These are phyloP conservation scores for Boletus reticuloceps DNA, from an alignment of 768 basidiomycete genomes.

Conservation along the genomic window DNA sequence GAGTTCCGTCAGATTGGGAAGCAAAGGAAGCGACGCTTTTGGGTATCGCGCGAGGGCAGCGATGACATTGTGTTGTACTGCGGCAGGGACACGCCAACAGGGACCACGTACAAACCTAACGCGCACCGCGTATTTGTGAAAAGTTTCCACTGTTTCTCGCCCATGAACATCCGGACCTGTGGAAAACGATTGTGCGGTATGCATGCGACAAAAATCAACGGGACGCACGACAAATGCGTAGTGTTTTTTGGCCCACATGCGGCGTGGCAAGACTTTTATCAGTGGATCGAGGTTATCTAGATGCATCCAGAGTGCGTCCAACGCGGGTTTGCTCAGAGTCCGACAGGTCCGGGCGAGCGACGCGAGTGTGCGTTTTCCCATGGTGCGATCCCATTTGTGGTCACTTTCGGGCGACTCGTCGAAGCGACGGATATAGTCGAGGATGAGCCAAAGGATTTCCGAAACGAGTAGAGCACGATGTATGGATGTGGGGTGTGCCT, in stretches of 20 bases:
- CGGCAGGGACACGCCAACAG: slow-evolving; percentile 16
- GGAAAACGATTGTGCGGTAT: background rate
- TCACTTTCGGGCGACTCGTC: slow-evolving; percentile 23
- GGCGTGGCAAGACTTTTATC: slow-evolving; percentile 23
- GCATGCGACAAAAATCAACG: background rate
- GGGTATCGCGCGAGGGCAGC: slow-evolving; percentile 12
- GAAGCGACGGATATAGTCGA: slow-evolving; percentile 17
- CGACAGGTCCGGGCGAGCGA: slow-evolving; percentile 28
- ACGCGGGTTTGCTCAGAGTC: slow-evolving; percentile 17
- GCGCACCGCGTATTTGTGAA: slow-evolving; percentile 24
- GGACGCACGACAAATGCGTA: slow-evolving; percentile 20
- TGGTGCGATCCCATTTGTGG: slow-evolving; percentile 5
- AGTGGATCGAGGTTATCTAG: slow-evolving; percentile 28
- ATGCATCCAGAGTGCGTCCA: slow-evolving; percentile 30
- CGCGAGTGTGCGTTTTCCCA: slow-evolving; percentile 24
- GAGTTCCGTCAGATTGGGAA: slow-evolving; percentile 25
- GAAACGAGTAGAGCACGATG: slow-evolving; percentile 23
- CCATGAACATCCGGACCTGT: slow-evolving; percentile 24
- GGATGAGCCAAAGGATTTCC: slow-evolving; percentile 22
- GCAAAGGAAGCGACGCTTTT: slow-evolving; percentile 16
- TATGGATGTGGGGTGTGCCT: background rate
- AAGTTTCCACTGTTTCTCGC: slow-evolving; percentile 26
- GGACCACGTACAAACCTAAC: slow-evolving; percentile 23
- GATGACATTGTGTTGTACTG: slow-evolving; percentile 18
- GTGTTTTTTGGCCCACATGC: slow-evolving; percentile 26